Conservation (phyloP, 2,329 filamentous ascomycete species). For the Cercospora sp. region DNA sequence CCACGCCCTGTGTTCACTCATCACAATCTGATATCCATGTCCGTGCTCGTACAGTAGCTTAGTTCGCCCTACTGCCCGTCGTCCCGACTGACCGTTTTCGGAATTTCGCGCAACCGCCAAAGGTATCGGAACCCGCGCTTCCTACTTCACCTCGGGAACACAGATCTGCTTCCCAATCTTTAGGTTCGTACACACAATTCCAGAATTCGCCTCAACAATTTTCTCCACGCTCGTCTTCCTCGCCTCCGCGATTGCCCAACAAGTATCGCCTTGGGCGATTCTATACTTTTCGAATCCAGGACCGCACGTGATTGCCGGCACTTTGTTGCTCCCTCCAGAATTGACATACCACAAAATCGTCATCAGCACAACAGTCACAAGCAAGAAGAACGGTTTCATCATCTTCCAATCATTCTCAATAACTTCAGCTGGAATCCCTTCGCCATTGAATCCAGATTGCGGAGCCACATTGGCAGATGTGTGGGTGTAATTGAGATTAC, state of each 20-base stretch:
- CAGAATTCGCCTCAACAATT: constrained; percentile 16
- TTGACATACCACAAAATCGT: constrained; percentile 19
- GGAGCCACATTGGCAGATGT: constrained; percentile 11
- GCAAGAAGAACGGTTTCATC: constrained; percentile 20
- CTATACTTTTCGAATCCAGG: constrained; percentile 19
- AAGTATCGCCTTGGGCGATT: constrained; percentile 21
- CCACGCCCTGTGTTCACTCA: not conserved
- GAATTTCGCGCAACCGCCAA: not conserved
- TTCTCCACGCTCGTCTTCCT: constrained; percentile 18
- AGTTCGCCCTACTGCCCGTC: not conserved
- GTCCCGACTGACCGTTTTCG: not conserved
- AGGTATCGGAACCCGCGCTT: not conserved
- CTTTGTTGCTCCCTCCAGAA: not conserved
- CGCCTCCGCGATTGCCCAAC: constrained; percentile 21
- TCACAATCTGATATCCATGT: not conserved
- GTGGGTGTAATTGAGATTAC: constrained; percentile 9
- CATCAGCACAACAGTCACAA: constrained; percentile 18
- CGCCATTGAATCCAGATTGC: constrained; percentile 11
- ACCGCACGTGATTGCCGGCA: constrained; percentile 4
- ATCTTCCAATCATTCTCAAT: constrained; percentile 15
- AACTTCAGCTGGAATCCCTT: constrained; percentile 1
- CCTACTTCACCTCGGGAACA: constrained; percentile 3
- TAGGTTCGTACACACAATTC: constrained; percentile 18
- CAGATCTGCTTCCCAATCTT: constrained; percentile 16
- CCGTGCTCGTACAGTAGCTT: not conserved